Evolutionary conservation across 805 yeast genomes (phyloP).

Genomic region (Nakazawaea ishiwadae): DNA sequence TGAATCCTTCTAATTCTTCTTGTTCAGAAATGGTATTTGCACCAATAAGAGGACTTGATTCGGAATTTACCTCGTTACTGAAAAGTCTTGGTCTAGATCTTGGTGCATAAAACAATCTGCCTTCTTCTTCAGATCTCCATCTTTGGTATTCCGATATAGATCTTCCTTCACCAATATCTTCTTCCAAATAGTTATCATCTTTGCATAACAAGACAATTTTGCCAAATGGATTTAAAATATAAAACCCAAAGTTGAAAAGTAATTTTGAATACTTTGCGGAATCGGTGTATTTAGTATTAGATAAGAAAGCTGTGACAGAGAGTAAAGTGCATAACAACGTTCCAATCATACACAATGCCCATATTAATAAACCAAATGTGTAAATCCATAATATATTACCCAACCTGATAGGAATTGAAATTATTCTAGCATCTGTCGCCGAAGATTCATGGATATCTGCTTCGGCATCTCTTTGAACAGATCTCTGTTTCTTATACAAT

Average conservation of each 20-base stretch:
- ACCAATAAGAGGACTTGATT: conserved; percentile 1
- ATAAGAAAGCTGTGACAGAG: conserved; percentile 36
- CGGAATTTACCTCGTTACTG: background rate
- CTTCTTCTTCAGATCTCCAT: conserved; percentile 82
- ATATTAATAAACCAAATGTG: conserved; percentile 65
- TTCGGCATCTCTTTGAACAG: conserved; percentile 88
- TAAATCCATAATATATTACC: conserved; percentile 72
- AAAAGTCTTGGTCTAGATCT: conserved; percentile 21
- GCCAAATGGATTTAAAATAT: conserved; percentile 84
- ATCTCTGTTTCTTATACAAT: conserved; percentile 83
- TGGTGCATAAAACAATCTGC: conserved; percentile 77
- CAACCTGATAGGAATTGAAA: conserved; percentile 56
- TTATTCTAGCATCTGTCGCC: conserved; percentile 37
- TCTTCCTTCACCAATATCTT: conserved; percentile 87
- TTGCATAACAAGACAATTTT: conserved; percentile 73
- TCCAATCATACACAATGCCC: conserved; percentile 45
- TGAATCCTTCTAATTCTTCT: conserved; percentile 24
- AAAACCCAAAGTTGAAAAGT: conserved; percentile 59
- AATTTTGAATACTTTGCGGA: conserved; percentile 60
- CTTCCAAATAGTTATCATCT: conserved; percentile 77
- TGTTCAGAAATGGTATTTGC: conserved; percentile 1
- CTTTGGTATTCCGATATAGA: conserved; percentile 77
- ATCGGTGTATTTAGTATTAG: conserved; percentile 37
- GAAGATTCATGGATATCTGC: conserved; percentile 83
- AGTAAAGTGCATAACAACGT: conserved; percentile 39